Evolutionary conservation across 2,329 filamentous ascomycete genomes (phyloP).

Genomic region (Fonsecaea monophora): DNA sequence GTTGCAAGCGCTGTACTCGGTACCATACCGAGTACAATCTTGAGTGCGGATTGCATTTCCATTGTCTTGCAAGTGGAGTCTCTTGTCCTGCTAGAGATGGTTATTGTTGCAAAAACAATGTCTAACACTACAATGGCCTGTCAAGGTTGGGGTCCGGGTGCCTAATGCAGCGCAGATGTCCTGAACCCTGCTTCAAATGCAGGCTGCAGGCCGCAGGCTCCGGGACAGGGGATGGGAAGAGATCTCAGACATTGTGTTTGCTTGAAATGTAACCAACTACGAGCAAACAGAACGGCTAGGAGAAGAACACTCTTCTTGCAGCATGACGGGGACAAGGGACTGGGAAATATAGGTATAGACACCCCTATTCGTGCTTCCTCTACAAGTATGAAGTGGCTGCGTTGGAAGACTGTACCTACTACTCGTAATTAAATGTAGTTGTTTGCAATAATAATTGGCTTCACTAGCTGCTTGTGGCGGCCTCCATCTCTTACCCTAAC

Average conservation of each 20-base stretch:
- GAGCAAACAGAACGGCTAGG: neutral
- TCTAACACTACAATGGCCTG: neutral
- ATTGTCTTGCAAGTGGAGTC: neutral
- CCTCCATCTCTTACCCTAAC: neutral
- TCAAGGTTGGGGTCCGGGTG: neutral
- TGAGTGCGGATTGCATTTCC: neutral
- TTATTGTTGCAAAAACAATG: neutral
- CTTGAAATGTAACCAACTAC: neutral
- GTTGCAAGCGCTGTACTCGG: no score
- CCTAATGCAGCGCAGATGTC: neutral
- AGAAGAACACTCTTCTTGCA: neutral
- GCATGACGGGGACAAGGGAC: neutral
- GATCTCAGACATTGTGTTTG: neutral
- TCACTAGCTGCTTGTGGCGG: neutral
- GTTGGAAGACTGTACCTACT: neutral
- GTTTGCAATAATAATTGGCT: neutral
- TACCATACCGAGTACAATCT: no score
- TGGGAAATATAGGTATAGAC: neutral
- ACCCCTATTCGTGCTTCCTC: neutral
- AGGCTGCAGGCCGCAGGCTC: neutral
- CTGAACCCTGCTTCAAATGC: neutral
- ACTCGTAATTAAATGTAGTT: neutral
- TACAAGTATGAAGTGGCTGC: neutral
- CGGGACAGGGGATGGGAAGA: no score
- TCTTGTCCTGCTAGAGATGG: neutral